Percentiles rank a stretch among this genome's conserved stretches.
These are phyloP conservation scores for Lizonia empirigonia DNA, from an alignment of 2,329 filamentous ascomycete genomes.

Conservation along the genomic window DNA sequence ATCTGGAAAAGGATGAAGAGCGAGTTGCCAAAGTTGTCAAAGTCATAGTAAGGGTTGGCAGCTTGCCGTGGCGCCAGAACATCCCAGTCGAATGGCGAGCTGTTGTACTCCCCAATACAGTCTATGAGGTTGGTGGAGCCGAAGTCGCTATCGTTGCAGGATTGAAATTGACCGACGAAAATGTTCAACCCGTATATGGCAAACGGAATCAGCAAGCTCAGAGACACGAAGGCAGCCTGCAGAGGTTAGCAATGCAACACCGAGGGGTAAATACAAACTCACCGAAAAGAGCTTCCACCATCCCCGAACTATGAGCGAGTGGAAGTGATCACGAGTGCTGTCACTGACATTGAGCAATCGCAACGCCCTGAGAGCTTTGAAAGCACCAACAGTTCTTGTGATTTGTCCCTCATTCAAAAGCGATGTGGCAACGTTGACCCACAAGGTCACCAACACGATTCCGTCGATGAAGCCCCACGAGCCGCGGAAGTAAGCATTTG, in stretches of 20 bases:
- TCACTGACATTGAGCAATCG: slow-evolving; percentile 94
- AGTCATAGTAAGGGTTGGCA: slow-evolving; percentile 83
- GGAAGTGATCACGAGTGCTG: slow-evolving; percentile 93
- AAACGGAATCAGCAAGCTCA: slow-evolving; percentile 93
- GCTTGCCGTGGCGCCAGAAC: slow-evolving; percentile 83
- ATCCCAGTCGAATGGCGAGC: slow-evolving; percentile 79
- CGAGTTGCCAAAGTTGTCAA: slow-evolving; percentile 92
- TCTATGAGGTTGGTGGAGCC: slow-evolving; percentile 66
- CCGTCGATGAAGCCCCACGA: slow-evolving; percentile 97
- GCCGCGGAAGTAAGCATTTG: slow-evolving; percentile 94
- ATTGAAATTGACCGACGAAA: slow-evolving; percentile 79
- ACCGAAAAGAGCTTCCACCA: slow-evolving; percentile 91
- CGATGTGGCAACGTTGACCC: slow-evolving; percentile 90
- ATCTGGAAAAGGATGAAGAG: slow-evolving; percentile 98
- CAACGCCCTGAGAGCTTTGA: slow-evolving; percentile 92
- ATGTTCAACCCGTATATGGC: slow-evolving; percentile 94
- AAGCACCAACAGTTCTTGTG: slow-evolving; percentile 89
- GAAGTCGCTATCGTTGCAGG: slow-evolving; percentile 75
- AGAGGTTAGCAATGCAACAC: slow-evolving; percentile 10
- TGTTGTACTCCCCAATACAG: slow-evolving; percentile 84
- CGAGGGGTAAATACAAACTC: slow-evolving; percentile 43
- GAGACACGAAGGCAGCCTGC: slow-evolving; percentile 83
- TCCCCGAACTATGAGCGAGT: slow-evolving; percentile 91
- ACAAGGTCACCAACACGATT: slow-evolving; percentile 87
- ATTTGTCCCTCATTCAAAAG: slow-evolving; percentile 81